A percentile compares a stretch with the other conserved stretches of the same genome.
phyloP scores from a whole-genome alignment of 2,329 filamentous ascomycete genomes.

The Colletotrichum sidae region DNA sequence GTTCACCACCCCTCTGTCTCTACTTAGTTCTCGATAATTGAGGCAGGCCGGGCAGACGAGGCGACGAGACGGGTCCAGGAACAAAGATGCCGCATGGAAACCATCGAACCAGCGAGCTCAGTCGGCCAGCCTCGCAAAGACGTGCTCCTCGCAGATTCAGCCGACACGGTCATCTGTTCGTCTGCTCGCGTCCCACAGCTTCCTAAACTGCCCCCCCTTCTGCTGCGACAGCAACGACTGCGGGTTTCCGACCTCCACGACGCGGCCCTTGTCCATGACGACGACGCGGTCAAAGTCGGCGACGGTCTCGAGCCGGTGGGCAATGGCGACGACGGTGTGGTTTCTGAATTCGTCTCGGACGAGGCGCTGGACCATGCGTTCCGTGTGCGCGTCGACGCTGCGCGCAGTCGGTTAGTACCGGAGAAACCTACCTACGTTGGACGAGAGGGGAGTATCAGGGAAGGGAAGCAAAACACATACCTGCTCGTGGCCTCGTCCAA shows the following conservation, averaged over 20 bases:
- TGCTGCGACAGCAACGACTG: slow-evolving; percentile 12
- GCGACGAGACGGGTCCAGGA: too few relatives aligned
- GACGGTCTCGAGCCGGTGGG: slow-evolving; percentile 57
- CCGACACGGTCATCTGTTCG: background rate
- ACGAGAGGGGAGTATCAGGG: background rate
- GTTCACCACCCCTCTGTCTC: too few relatives aligned
- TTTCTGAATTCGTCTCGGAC: slow-evolving; percentile 46
- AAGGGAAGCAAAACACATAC: slow-evolving; percentile 38
- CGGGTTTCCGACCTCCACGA: slow-evolving; percentile 33
- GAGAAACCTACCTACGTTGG: background rate
- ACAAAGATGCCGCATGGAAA: too few relatives aligned
- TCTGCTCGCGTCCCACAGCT: slow-evolving; percentile 28
- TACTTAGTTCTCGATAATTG: too few relatives aligned
- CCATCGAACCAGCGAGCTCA: too few relatives aligned
- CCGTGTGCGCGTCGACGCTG: slow-evolving; percentile 49
- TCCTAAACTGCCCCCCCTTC: slow-evolving; percentile 25
- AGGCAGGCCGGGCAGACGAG: too few relatives aligned
- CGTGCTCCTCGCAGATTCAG: background rate
- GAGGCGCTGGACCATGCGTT: slow-evolving; percentile 46
- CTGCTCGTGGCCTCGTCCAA: slow-evolving; percentile 53
- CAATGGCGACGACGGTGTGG: slow-evolving; percentile 65
- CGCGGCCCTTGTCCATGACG: slow-evolving; percentile 36
- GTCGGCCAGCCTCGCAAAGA: too few relatives aligned
- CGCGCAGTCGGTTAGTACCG: background rate
- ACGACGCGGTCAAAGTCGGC: slow-evolving; percentile 46